A percentile compares a stretch with the other conserved stretches of the same genome.
Evolutionary conservation across 805 yeast genomes (phyloP).

Genomic region (Saccharomycopsis babjevae): DNA sequence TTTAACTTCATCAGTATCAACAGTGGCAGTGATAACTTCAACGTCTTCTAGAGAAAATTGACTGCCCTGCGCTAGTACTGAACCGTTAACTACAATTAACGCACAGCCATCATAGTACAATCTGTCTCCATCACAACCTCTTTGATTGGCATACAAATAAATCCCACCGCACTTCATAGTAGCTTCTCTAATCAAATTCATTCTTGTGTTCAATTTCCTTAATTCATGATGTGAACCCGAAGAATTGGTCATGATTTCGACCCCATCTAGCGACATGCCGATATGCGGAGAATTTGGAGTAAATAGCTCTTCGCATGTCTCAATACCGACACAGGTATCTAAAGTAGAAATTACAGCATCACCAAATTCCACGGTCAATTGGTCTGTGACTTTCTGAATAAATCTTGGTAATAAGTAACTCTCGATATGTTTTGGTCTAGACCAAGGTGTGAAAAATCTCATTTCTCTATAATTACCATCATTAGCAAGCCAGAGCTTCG

Average conservation of each 20-base stretch:
- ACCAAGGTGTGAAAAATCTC: slow-evolving; percentile 96
- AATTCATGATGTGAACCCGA: slow-evolving; percentile 98
- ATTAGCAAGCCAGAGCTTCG: slow-evolving; percentile 87
- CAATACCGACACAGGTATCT: slow-evolving; percentile 91
- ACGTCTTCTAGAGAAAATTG: slow-evolving; percentile 88
- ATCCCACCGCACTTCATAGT: slow-evolving; percentile 96
- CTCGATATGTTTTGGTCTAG: slow-evolving; percentile 67
- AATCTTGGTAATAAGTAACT: slow-evolving; percentile 59
- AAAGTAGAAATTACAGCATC: slow-evolving; percentile 79
- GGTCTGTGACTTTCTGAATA: slow-evolving; percentile 58
- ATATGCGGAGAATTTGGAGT: slow-evolving; percentile 96
- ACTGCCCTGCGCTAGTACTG: slow-evolving; percentile 83
- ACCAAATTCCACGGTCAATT: slow-evolving; percentile 66
- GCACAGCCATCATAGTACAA: slow-evolving; percentile 97
- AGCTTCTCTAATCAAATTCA: slow-evolving; percentile 81
- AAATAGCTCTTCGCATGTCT: slow-evolving; percentile 95
- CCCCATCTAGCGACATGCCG: slow-evolving; percentile 86
- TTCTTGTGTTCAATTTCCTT: slow-evolving; percentile 75
- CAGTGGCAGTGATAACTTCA: slow-evolving; percentile 91
- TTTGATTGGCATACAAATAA: slow-evolving; percentile 86
- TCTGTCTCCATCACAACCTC: slow-evolving; percentile 98
- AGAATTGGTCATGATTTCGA: slow-evolving; percentile 92
- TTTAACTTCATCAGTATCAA: slow-evolving; percentile 86
- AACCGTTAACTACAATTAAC: slow-evolving; percentile 83
- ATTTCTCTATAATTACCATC: slow-evolving; percentile 98